Evolutionary conservation across 495 filamentous ascomycete species (phyloP).

Genomic region (Sordaria brevicollis): DNA sequence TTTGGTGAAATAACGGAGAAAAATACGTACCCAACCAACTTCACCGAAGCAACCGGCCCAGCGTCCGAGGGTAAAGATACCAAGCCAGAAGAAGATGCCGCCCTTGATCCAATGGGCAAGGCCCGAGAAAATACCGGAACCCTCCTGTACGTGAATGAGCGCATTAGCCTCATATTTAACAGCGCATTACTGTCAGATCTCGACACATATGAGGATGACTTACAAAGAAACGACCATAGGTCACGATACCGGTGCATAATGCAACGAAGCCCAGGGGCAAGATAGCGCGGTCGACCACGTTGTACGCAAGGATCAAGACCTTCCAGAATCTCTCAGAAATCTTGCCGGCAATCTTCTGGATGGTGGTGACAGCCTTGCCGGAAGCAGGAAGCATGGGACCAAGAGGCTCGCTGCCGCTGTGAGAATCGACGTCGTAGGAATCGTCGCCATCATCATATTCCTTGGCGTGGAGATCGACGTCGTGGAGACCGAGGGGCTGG

Average conservation of each 20-base stretch:
- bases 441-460: conserved; percentile 40
- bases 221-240: conserved; percentile 49
- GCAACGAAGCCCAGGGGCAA: conserved; percentile 44
- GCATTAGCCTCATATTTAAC: conserved; percentile 16
- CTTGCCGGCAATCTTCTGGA: conserved; percentile 21
- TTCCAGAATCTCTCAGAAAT: conserved; percentile 35
- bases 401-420: conserved; percentile 8
- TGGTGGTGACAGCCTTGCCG: conserved; percentile 13
- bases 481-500: conserved; percentile 40
- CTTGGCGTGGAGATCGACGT: conserved; percentile 23
- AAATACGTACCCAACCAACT: conserved; percentile 62
- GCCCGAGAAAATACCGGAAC: conserved; percentile 49
- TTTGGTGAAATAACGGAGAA: background rate
- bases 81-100: conserved; percentile 95
- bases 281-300: conserved; percentile 36
- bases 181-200: conserved; percentile 45
- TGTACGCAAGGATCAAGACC: conserved; percentile 29
- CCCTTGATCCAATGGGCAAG: conserved; percentile 94
- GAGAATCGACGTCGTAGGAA: conserved; percentile 20
- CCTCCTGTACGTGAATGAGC: conserved; percentile 8
- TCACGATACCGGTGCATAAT: conserved; percentile 50
- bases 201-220: conserved; percentile 44
- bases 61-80: conserved; percentile 75
- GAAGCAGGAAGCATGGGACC: conserved; percentile 8
- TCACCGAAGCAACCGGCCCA: conserved; percentile 88